These are phyloP conservation scores for Cladophialophora yegresii DNA, from an alignment of 2,329 filamentous ascomycete species.

Conservation along the genomic window DNA sequence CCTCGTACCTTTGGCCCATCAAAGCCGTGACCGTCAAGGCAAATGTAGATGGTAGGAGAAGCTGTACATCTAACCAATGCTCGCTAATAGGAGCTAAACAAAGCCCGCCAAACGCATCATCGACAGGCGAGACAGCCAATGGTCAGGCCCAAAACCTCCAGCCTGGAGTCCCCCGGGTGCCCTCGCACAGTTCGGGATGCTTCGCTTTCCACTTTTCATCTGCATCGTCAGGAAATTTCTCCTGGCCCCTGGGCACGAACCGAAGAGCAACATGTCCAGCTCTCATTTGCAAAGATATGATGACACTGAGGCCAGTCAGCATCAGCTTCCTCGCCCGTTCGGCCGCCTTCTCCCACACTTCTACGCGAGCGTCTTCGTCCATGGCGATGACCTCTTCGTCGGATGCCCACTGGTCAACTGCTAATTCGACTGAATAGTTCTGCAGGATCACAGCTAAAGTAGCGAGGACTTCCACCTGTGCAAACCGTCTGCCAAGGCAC, in stretches of 20 bases:
- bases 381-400: constrained; percentile 59
- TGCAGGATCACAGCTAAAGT: constrained; percentile 56
- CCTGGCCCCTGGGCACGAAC: constrained; percentile 68
- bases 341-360: constrained; percentile 64
- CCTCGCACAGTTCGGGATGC: constrained; percentile 31
- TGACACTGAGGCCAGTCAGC: constrained; percentile 56
- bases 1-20: neutral
- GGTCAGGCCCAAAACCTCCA: constrained; percentile 26
- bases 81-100: constrained; percentile 8
- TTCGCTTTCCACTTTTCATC: constrained; percentile 37
- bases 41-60: neutral
- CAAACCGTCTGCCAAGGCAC: constrained; percentile 59
- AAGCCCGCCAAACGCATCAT: constrained; percentile 11
- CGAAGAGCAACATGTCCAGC: constrained; percentile 63
- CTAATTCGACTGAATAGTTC: constrained; percentile 68
- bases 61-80: constrained; percentile 2
- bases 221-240: constrained; percentile 59
- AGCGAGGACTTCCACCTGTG: constrained; percentile 59
- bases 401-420: constrained; percentile 61
- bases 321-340: constrained; percentile 57
- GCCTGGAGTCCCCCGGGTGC: constrained; percentile 9
- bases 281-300: constrained; percentile 72
- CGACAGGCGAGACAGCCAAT: neutral
- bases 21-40: neutral
- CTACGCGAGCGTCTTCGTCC: constrained; percentile 50